A percentile compares a stretch with the other conserved stretches of the same genome.
These are phyloP conservation scores for Calocybe indica DNA, from an alignment of 768 basidiomycete species.

Conservation along the genomic window DNA sequence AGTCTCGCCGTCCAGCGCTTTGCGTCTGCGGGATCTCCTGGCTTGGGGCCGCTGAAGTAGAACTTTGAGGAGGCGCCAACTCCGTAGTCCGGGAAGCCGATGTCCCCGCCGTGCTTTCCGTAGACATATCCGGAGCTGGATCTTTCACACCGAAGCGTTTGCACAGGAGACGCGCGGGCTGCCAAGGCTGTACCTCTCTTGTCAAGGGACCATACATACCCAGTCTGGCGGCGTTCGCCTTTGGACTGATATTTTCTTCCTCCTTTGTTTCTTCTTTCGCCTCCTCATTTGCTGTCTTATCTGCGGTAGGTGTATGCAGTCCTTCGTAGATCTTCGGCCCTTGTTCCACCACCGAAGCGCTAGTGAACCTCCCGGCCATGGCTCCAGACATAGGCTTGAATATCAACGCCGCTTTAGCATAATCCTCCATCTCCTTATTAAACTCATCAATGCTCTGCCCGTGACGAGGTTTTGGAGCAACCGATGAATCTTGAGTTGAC, in stretches of 20 bases:
- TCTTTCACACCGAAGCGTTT: slow-evolving; percentile 93
- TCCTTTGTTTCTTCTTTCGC: slow-evolving; percentile 26
- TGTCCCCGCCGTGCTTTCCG: slow-evolving; percentile 19
- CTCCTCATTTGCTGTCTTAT: slow-evolving; percentile 30
- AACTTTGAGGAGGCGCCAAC: slow-evolving; percentile 4
- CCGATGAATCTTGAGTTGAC: slow-evolving; percentile 31
- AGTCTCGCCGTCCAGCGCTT: slow-evolving; percentile 39
- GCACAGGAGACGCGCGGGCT: slow-evolving; percentile 80
- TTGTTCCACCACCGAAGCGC: slow-evolving; percentile 64
- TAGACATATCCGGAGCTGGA: slow-evolving; percentile 46
- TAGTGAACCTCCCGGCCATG: slow-evolving; percentile 94
- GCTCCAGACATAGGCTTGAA: slow-evolving; percentile 91
- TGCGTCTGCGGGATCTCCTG: slow-evolving; percentile 8
- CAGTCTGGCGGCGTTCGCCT: slow-evolving; percentile 71
- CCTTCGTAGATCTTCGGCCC: slow-evolving; percentile 63
- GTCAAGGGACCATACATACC: slow-evolving; percentile 93
- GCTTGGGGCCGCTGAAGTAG: neutral
- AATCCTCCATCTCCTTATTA: slow-evolving; percentile 80
- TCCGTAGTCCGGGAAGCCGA: slow-evolving; percentile 13
- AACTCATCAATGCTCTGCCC: slow-evolving; percentile 63
- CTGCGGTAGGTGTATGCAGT: slow-evolving; percentile 50
- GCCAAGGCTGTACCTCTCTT: slow-evolving; percentile 67
- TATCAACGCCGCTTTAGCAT: slow-evolving; percentile 78
- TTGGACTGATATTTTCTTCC: slow-evolving; percentile 65
- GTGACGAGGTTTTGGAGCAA: slow-evolving; percentile 32